Conservation (phyloP, 768 basidiomycete genomes). For the Chalciporus pseudorubinellus region DNA sequence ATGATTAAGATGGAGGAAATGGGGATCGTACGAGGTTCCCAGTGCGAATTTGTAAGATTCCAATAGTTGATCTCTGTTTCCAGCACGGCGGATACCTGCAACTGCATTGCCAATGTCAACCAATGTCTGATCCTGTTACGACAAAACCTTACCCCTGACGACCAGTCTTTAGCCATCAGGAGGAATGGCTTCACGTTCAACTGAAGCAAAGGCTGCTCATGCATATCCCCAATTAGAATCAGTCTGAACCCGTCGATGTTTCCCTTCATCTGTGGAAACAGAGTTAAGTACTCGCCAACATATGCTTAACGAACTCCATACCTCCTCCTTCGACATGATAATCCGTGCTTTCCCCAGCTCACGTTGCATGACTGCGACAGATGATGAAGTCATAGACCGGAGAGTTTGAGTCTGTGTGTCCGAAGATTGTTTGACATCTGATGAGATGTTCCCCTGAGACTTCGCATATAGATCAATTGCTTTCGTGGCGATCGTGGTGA, state of each 20-base stretch:
- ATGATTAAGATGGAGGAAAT: not conserved
- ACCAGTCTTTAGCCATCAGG: slow-evolving; percentile 88
- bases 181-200: slow-evolving; percentile 83
- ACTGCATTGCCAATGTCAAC: slow-evolving; percentile 40
- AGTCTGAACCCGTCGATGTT: slow-evolving; percentile 90
- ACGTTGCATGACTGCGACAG: slow-evolving; percentile 6
- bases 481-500: slow-evolving; percentile 81
- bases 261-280: slow-evolving; percentile 62
- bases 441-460: slow-evolving; percentile 32
- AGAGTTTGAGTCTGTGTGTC: slow-evolving; percentile 3
- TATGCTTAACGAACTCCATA: slow-evolving; percentile 29
- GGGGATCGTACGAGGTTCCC: slow-evolving; percentile 78
- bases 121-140: not conserved
- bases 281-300: not conserved
- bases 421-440: slow-evolving; percentile 6
- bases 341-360: slow-evolving; percentile 41
- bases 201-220: slow-evolving; percentile 94
- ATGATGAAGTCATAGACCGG: slow-evolving; percentile 3
- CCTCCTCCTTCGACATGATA: slow-evolving; percentile 81
- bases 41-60: slow-evolving; percentile 96
- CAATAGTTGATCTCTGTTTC: slow-evolving; percentile 88
- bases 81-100: slow-evolving; percentile 80
- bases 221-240: slow-evolving; percentile 89
- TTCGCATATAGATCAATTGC: slow-evolving; percentile 73
- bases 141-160: slow-evolving; percentile 63